Evolutionary conservation across 1,284 basidiomycete species (phyloP).

Genomic region (Heterobasidion occidentale): DNA sequence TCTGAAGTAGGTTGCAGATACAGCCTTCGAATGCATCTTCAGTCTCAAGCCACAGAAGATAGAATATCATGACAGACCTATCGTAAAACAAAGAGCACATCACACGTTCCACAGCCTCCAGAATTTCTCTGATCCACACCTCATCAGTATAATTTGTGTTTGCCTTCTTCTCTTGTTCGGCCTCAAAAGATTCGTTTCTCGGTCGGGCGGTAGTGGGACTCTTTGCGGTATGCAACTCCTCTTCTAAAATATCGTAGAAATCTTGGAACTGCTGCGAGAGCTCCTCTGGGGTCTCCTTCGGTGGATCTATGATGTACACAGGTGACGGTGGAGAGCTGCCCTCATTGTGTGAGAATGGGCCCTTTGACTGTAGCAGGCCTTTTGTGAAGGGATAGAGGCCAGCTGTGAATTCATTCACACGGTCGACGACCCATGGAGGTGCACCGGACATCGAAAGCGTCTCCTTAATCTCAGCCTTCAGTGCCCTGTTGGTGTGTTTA

Average conservation of each 20-base stretch:
- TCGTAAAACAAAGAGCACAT: conserved; percentile 63
- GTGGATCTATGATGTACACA: conserved; percentile 11
- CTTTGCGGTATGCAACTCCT: conserved; percentile 32
- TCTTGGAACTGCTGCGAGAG: conserved; percentile 59
- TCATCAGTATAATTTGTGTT: conserved; percentile 26
- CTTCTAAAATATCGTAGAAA: conserved; percentile 60
- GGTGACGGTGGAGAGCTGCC: conserved; percentile 2
- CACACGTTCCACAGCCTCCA: conserved; percentile 67
- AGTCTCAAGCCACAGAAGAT: neutral
- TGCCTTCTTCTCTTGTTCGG: conserved; percentile 22
- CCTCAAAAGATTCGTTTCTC: conserved; percentile 15
- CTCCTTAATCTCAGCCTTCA: conserved; percentile 52
- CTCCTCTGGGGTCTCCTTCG: conserved; percentile 38
- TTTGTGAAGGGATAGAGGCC: conserved; percentile 44
- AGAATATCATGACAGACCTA: conserved; percentile 18
- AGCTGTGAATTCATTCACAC: conserved; percentile 46
- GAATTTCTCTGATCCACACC: conserved; percentile 39
- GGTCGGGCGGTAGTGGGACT: conserved; percentile 17
- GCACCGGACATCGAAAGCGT: conserved; percentile 29
- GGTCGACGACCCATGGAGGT: conserved; percentile 61
- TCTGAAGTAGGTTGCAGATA: conserved; percentile 65
- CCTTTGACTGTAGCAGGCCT: conserved; percentile 8
- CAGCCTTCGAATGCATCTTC: conserved; percentile 29
- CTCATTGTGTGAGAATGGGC: neutral
- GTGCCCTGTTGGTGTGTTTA: conserved; percentile 48